Percentiles rank a stretch among this genome's conserved stretches.
Evolutionary conservation across 2,329 filamentous ascomycete genomes (phyloP).

Genomic region (Colletotrichum eleusines): DNA sequence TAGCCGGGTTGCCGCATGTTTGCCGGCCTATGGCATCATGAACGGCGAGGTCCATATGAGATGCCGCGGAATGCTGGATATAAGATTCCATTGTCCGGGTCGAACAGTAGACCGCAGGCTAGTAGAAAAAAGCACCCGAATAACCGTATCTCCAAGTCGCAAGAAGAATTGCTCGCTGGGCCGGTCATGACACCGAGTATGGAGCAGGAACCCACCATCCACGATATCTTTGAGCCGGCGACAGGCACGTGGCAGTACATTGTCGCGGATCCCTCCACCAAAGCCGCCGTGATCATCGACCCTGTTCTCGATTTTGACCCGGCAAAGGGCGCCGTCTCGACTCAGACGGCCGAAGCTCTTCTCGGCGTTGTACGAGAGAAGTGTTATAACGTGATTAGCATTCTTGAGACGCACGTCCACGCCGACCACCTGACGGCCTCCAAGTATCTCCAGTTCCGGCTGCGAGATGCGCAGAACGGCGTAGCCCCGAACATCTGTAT

Average conservation of each 20-base stretch:
- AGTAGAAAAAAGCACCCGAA: neutral
- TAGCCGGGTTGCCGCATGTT: neutral
- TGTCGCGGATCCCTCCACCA: slow-evolving; percentile 61
- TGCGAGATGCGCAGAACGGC: slow-evolving; percentile 46
- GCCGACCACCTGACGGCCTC: slow-evolving; percentile 68
- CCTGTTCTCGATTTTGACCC: slow-evolving; percentile 67
- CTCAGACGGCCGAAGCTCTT: slow-evolving; percentile 61
- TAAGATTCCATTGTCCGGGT: neutral
- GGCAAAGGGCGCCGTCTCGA: slow-evolving; percentile 53
- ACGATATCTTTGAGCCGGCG: slow-evolving; percentile 54
- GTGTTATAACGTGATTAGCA: slow-evolving; percentile 59
- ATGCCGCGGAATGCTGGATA: neutral
- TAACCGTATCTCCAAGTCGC: neutral
- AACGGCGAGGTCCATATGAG: neutral
- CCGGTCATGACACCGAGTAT: neutral
- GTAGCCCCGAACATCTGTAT: slow-evolving; percentile 53
- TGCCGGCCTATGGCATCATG: neutral
- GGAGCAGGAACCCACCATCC: slow-evolving; percentile 48
- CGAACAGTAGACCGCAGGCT: neutral
- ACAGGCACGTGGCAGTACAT: slow-evolving; percentile 68
- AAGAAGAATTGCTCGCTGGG: neutral
- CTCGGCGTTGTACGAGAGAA: slow-evolving; percentile 56
- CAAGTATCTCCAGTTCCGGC: slow-evolving; percentile 61
- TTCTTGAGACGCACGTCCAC: slow-evolving; percentile 70
- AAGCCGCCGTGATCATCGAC: slow-evolving; percentile 65